Base-by-base conservation (phyloP, 1,284 basidiomycete species). In the Thecaphora thlaspeos region DNA sequence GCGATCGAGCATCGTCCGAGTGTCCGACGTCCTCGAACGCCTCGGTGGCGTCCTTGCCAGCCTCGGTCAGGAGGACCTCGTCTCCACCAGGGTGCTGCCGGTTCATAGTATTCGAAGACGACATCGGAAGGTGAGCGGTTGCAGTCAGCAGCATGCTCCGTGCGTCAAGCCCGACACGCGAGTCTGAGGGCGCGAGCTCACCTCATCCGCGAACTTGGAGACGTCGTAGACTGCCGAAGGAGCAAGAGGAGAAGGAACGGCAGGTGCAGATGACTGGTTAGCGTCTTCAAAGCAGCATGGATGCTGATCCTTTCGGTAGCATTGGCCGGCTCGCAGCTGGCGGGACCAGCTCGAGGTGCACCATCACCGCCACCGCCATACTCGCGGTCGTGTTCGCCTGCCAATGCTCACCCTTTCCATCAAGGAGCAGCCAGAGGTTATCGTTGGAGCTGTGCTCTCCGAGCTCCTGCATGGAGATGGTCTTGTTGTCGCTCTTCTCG, bases 11-110 rank as follows among this genome's bases (percentile, higher is more conserved):
- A 80, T 98, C 95, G 76, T 98, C 95, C 17, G 93, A 97, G 84
- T 98, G 94, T 41, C 95, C 94, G 43, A 98, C 93, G 79, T 98
- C 95, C 82, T 98, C 95, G 76, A 98, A 99, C 12, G 94, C 91
- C 79, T 98, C 95, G 40, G 94, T 95, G 24, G 91, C 92, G 79
- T 98, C 93, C 90, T 76, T 82, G 87, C 93, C 90, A 73, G 86
- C 88, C 82, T 98, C 94, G 64, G 89, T 88, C 52, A 96, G 80
- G 62, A 98, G 85, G 51, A 98, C 94, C 81, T 98, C 94, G 82
- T 97, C 94, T 68, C 94, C 94, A 81, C 93, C 92, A 22, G 91
- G 91, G 80, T 96, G 94, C 69, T 72, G 42, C 48, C 28, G 19
- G 34, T 28, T 17, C 14, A 19, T 46, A 7, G 9, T 21, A 14